These are phyloP conservation scores for Ciborinia camelliae DNA, from an alignment of 2,329 filamentous ascomycete genomes.

Conservation along the genomic window DNA sequence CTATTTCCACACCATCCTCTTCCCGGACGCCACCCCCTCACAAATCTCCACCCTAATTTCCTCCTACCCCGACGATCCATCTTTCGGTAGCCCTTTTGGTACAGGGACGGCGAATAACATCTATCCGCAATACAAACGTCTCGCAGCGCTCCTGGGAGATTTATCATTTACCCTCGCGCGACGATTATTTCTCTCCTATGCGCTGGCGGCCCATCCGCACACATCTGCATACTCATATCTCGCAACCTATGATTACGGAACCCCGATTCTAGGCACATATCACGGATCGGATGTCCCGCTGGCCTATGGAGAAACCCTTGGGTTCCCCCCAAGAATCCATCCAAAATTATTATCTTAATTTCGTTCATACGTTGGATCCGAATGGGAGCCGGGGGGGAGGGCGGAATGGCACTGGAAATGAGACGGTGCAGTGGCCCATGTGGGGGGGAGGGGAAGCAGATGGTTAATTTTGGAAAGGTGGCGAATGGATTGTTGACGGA, in stretches of 20 bases:
- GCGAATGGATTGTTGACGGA: neutral
- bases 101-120: conserved; percentile 65
- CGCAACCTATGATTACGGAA: conserved; percentile 65
- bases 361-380: conserved; percentile 67
- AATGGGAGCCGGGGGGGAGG: conserved; percentile 50
- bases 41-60: conserved; percentile 25
- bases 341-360: conserved; percentile 69
- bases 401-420: conserved; percentile 52
- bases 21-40: conserved; percentile 46
- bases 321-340: conserved; percentile 46
- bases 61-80: conserved; percentile 51
- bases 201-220: conserved; percentile 47
- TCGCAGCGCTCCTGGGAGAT: conserved; percentile 74
- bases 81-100: conserved; percentile 65
- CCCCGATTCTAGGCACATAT: conserved; percentile 70
- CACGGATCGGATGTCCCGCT: conserved; percentile 67
- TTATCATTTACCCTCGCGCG: conserved; percentile 69
- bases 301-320: conserved; percentile 49
- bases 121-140: conserved; percentile 73
- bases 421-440: conserved; percentile 39
- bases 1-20: conserved; percentile 61
- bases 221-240: conserved; percentile 73
- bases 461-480: neutral
- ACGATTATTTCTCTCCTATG: conserved; percentile 55
- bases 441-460: neutral